phyloP scores from a whole-genome alignment of 2,329 filamentous ascomycete genomes.

The Ampelomyces quisqualis region DNA sequence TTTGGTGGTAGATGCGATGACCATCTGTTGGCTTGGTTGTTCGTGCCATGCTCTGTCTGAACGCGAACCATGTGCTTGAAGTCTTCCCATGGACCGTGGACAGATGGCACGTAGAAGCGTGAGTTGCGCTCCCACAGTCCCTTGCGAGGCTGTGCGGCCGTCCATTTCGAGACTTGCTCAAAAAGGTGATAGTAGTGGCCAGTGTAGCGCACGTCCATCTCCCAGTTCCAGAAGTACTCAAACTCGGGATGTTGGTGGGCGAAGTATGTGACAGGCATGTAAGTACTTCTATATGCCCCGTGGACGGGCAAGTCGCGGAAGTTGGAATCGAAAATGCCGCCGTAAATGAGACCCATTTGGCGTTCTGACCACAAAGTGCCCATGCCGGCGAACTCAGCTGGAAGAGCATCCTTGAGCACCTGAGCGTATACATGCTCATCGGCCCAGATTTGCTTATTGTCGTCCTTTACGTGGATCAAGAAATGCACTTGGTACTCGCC shows the following conservation, averaged over 20 bases:
- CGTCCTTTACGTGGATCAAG: slow-evolving; percentile 79
- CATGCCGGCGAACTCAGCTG: slow-evolving; percentile 54
- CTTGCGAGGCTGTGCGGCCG: slow-evolving; percentile 65
- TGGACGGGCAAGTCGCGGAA: slow-evolving; percentile 66
- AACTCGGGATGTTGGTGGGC: slow-evolving; percentile 85
- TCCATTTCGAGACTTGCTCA: slow-evolving; percentile 66
- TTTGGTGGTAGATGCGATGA: slow-evolving; percentile 44
- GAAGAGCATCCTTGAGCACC: slow-evolving; percentile 56
- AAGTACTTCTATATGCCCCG: slow-evolving; percentile 70
- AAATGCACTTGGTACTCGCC: slow-evolving; percentile 84
- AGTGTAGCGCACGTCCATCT: slow-evolving; percentile 89
- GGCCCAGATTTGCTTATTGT: slow-evolving; percentile 76
- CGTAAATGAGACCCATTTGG: slow-evolving; percentile 58
- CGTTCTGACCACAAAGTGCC: slow-evolving; percentile 55
- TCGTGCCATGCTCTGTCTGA: slow-evolving; percentile 58
- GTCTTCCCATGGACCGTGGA: slow-evolving; percentile 71
- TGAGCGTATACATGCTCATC: slow-evolving; percentile 71
- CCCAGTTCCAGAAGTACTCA: slow-evolving; percentile 92
- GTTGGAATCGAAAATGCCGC: slow-evolving; percentile 51
- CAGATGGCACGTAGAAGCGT: slow-evolving; percentile 72
- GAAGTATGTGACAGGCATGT: slow-evolving; percentile 95
- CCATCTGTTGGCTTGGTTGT: slow-evolving; percentile 49
- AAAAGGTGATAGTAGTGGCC: slow-evolving; percentile 86
- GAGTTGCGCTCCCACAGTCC: slow-evolving; percentile 77
- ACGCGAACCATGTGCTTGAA: slow-evolving; percentile 66